Evolutionary conservation across 2,329 filamentous ascomycete species (phyloP), one percentile per base, ranked within the genome.

Genomic region (Aureobasidium mangrovei): DNA sequence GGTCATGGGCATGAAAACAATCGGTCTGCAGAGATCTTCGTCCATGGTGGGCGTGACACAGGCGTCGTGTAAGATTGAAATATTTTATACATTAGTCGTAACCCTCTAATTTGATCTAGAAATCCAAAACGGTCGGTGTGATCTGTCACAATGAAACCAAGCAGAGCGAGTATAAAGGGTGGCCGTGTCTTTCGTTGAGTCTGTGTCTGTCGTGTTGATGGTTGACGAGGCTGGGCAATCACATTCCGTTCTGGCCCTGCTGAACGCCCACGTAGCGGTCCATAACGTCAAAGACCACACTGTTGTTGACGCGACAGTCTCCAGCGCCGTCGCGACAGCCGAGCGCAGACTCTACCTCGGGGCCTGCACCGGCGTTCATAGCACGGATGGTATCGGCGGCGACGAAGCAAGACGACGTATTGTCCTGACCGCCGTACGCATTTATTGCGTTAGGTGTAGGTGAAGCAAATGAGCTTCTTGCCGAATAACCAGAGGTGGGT

Each of bases 331-430:
- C 60, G 4, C 57, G 60, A 31, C 71, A 75, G 26, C 72, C 72
- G 4, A 76, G 61, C 7, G 72, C 70, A 12, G 61, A 60, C 39
- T 71, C 70, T 5, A 75, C 57, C 10, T 69, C 65, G 5, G 66
- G 60, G 0, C 66, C 69, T 26, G 68, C 63, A 9, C 69, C 66
- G 3, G 67, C 65, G 32, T 70, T 66, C 68, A 76, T 72, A 5
- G 63, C 69, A 10, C 71, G 68, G 31, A 77, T 74, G 40, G 75
- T 71, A 45, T 73, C 70, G 8, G 73, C 68, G 18, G 73, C 73
- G 56, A 70, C 66, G 18, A 72, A 61, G 51, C 68, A 72, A 0
- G 69, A 70, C 8, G 61, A 63, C 1, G 57, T 47, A 9, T 58
- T 56, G 31, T 59, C 41, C 24, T 57, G 31, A 9, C 5, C 7